Base-by-base conservation (phyloP, 2,329 filamentous ascomycete genomes). In the Alternaria novae-zelandiae region DNA sequence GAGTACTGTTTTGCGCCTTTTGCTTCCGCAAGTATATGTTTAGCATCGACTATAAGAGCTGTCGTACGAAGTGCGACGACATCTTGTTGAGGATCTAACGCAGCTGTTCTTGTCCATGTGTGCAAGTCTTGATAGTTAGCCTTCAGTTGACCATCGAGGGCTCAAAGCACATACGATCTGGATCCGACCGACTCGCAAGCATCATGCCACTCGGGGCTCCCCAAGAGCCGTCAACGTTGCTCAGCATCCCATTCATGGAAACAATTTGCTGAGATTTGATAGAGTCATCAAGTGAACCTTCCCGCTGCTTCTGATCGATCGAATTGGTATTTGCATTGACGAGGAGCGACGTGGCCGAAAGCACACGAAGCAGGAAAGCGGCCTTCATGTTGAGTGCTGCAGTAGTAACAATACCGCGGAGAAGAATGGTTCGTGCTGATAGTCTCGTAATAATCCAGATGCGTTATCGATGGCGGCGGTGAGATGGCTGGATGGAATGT, bases 141-240 rank as follows among this genome's bases (percentile, higher is more conserved):
- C 3, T 9, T n/a, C 15, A 0, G 13, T n/a, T 7, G 7, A n/a
- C 9, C 13, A n/a, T n/a, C 1, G 32, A 2, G 7, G 2, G 13
- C 8, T 36, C 32, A 3, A 36, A 7, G 13, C 32, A 36, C 0
- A 0, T 36, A 36, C 32, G 10, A 36, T 36, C 7, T 36, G 32
- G 1, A 36, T 36, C 32, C 3, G 15, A n/a, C 32, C 32, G 32
- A 36, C 32, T 10, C 1, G 32, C 4, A 36, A 36, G 7, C 1
- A 36, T 13, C 3, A 36, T 8, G 7, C 30, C 30, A 36, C 13
- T n/a, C n/a, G n/a, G n/a, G n/a, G n/a, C n/a, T n/a, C n/a, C n/a
- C n/a, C n/a, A n/a, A n/a, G n/a, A n/a, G n/a, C n/a, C 30, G 6
- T 8, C 13, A 6, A 36, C 15, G 1, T 36, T 36, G 6, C 9